Percentiles rank a stretch among this genome's conserved stretches.
Conservation (phyloP, 2,329 filamentous ascomycete species). For the Claviceps africana region DNA sequence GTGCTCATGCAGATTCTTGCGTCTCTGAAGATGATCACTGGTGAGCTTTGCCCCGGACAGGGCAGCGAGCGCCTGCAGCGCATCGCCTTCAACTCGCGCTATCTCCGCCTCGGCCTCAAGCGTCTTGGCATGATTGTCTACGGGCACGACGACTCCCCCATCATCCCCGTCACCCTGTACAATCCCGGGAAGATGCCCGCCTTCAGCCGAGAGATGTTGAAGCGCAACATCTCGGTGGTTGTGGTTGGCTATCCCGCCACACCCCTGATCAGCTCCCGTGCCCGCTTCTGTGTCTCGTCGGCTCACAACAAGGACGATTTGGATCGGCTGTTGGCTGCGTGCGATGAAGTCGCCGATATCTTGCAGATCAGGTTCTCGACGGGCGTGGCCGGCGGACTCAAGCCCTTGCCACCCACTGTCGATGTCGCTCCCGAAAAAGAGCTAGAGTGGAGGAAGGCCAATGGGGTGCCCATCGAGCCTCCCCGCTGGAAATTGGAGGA, state of each 20-base stretch:
- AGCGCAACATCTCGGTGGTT: constrained; percentile 92
- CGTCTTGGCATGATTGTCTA: constrained; percentile 93
- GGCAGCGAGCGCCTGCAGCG: constrained; percentile 91
- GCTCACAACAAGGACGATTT: constrained; percentile 98
- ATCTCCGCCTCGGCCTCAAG: constrained; percentile 94
- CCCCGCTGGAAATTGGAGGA: constrained; percentile 80
- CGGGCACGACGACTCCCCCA: constrained; percentile 94
- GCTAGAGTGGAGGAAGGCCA: constrained; percentile 47
- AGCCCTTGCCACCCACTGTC: constrained; percentile 59
- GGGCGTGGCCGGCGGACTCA: constrained; percentile 76
- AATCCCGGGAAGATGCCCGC: constrained; percentile 98
- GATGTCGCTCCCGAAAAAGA: constrained; percentile 58
- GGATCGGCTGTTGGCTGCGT: constrained; percentile 75
- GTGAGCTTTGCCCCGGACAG: constrained; percentile 77
- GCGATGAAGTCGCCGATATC: constrained; percentile 82
- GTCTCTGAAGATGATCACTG: constrained; percentile 76
- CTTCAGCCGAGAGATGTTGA: constrained; percentile 97
- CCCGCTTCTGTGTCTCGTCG: constrained; percentile 87
- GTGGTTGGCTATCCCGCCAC: constrained; percentile 96
- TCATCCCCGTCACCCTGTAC: constrained; percentile 88
- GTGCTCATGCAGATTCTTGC: constrained; percentile 84
- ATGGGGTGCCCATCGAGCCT: constrained; percentile 53
- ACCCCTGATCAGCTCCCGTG: constrained; percentile 84
- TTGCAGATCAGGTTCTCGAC: constrained; percentile 96
- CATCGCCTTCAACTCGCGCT: constrained; percentile 95